phyloP scores from a whole-genome alignment of 208 protist genomes.

The Leishmania arabica region DNA sequence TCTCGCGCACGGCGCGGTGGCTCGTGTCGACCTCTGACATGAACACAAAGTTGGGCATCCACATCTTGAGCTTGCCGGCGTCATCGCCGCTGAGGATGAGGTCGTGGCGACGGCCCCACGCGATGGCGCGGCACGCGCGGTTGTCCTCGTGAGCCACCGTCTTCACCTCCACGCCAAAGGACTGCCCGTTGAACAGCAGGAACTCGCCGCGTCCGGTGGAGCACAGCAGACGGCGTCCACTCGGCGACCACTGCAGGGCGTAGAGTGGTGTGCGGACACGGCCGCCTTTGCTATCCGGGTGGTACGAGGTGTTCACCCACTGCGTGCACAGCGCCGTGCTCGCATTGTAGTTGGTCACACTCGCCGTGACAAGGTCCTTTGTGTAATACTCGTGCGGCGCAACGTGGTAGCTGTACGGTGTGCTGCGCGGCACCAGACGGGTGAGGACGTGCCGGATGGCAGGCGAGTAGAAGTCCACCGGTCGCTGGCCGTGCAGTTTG shows the following conservation, averaged over 20 bases:
- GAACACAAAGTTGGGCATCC: slow-evolving; percentile 80
- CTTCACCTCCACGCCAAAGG: slow-evolving; percentile 88
- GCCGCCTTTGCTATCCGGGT: slow-evolving; percentile 72
- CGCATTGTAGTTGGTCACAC: slow-evolving; percentile 77
- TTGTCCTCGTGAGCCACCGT: slow-evolving; percentile 87
- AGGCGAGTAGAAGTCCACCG: slow-evolving; percentile 84
- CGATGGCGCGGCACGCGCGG: slow-evolving; percentile 66
- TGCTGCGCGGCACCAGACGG: slow-evolving; percentile 64
- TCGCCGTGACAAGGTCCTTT: slow-evolving; percentile 76
- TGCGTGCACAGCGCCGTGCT: slow-evolving; percentile 88
- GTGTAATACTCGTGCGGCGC: slow-evolving; percentile 84
- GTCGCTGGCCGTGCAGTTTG: slow-evolving; percentile 76
- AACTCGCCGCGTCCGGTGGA: slow-evolving; percentile 83
- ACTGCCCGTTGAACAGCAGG: slow-evolving; percentile 86
- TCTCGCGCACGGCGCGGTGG: slow-evolving; percentile 79
- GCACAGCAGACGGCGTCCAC: slow-evolving; percentile 80
- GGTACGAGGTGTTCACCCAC: slow-evolving; percentile 90
- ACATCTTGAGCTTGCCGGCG: slow-evolving; percentile 83
- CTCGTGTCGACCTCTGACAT: slow-evolving; percentile 79
- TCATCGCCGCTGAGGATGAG: slow-evolving; percentile 87
- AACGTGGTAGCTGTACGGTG: slow-evolving; percentile 79
- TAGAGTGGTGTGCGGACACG: slow-evolving; percentile 61
- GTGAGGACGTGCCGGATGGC: slow-evolving; percentile 82
- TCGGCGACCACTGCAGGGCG: slow-evolving; percentile 81
- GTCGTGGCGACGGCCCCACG: slow-evolving; percentile 81